These are phyloP conservation scores for Ecytonucleospora hepatopenaei DNA, from an alignment of 371 early-diverging fungal species.

Conservation along the genomic window DNA sequence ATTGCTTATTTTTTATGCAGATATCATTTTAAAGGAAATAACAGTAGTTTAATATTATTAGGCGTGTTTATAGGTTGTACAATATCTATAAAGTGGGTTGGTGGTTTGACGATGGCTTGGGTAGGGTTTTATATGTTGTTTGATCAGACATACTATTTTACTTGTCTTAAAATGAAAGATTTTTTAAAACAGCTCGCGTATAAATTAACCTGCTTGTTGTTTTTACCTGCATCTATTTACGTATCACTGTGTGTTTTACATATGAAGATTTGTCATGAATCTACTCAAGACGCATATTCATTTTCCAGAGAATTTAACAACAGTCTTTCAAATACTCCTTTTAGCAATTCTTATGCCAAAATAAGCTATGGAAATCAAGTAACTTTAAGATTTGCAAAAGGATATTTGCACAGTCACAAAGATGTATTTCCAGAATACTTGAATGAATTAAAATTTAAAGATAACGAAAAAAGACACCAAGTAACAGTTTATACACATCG, in stretches of 20 bases:
- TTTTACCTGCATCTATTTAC: constrained; percentile 73
- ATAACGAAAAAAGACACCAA: constrained; percentile 62
- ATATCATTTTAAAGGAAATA: constrained; percentile 50
- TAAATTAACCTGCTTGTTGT: constrained; percentile 60
- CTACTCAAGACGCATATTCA: constrained; percentile 83
- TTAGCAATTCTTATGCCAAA: constrained; percentile 70
- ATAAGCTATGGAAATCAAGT: constrained; percentile 79
- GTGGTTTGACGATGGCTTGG: constrained; percentile 76
- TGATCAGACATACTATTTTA: constrained; percentile 72
- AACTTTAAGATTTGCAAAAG: constrained; percentile 75
- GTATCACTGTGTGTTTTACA: constrained; percentile 73
- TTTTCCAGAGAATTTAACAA: constrained; percentile 96
- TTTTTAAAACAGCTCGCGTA: constrained; percentile 62
- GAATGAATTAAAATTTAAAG: constrained; percentile 52
- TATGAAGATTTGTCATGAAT: constrained; percentile 70
- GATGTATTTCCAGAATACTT: constrained; percentile 70
- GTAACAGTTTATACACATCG: constrained; percentile 92
- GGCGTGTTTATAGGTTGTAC: constrained; percentile 74
- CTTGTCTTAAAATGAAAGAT: constrained; percentile 64
- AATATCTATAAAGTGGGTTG: constrained; percentile 95
- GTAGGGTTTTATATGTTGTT: constrained; percentile 82
- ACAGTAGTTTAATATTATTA: constrained; percentile 68
- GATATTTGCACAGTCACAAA: constrained; percentile 82
- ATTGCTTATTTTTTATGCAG: constrained; percentile 63
- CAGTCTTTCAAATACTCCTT: constrained; percentile 67